Evolutionary conservation across 192 early-diverging fungal genomes (phyloP).

Genomic region (Oehlia diaphana): DNA sequence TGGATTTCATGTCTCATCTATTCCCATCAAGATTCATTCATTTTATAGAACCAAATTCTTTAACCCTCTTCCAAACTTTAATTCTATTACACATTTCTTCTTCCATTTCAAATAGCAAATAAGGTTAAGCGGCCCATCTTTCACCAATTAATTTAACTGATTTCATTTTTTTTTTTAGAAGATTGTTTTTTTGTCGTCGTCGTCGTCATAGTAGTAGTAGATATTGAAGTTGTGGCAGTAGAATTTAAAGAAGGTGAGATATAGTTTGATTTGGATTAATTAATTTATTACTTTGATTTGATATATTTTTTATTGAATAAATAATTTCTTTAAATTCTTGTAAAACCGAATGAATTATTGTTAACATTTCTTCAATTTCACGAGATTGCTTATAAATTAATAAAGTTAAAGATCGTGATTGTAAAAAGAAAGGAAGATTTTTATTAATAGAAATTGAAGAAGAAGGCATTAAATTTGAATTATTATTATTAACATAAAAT

Average conservation of each 20-base stretch:
- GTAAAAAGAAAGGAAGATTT: background rate
- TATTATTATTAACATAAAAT: background rate
- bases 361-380: conserved; percentile 18
- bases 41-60: conserved; percentile 6
- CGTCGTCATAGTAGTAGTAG: background rate
- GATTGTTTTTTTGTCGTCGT: background rate
- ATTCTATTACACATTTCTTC: conserved; percentile 18
- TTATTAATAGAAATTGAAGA: background rate
- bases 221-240: background rate
- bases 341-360: conserved; percentile 1
- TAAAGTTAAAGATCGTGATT: background rate
- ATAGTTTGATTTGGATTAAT: background rate
- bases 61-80: conserved; percentile 16
- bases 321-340: conserved; percentile 18
- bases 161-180: conserved; percentile 7
- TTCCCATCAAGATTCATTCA: background rate
- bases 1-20: too few species aligned
- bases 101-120: conserved; percentile 9
- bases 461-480: background rate
- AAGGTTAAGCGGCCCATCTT: background rate
- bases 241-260: background rate
- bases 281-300: conserved; percentile 2
- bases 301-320: conserved; percentile 17
- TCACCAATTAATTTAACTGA: conserved; percentile 3
- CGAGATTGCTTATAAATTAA: conserved; percentile 24